Evolutionary conservation across 202 grass and related monocot genomes (phyloP), one percentile per base, ranked within the genome.

Genomic region (Panicum virgatum): DNA sequence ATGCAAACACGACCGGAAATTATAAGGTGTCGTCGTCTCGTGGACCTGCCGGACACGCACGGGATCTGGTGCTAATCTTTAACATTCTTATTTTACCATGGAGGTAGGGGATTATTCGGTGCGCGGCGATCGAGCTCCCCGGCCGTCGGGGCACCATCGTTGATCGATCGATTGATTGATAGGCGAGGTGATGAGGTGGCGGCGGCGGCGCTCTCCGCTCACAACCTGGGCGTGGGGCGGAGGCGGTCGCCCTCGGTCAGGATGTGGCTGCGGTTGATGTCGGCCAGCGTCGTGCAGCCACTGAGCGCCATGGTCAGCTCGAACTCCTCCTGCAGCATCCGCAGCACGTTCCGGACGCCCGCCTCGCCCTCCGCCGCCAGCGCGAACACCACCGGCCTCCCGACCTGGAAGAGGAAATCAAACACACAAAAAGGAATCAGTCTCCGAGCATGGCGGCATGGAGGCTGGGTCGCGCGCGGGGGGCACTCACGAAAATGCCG

Each of bases 211-310:
- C 29, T 34, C 19, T 8, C 10, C 16, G 40, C 42, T 66, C 61
- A 98, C 81, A 98, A 45, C 90, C 96, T 93, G 1, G 96, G 65
- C 29, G 63, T 9, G 2, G 90, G 87, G 63, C 87, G 94, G 63
- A 88, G 59, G 66, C 77, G 70, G 69, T 97, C 94, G 3, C 45
- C 44, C 12, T 95, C 90, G 9, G 96, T 98, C 3, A 95, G 45
- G 32, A 98, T 87, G 85, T 98, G 96, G 69, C 81, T 93, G 90
- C 96, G 96, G 40, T 83, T 95, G 85, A 98, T 98, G 27, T 91
- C 92, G 42, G 88, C 88, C 38, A 98, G 86, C 29, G 82, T 93
- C 30, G 85, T 91, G 88, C 96, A 98, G 40, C 96, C 96, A 38
- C 96, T 93, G 25, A 95, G 86, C 25, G 85, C 83, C 92, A 98